A percentile compares a stretch with the other conserved stretches of the same genome.
Conservation (phyloP, 2,329 filamentous ascomycete genomes). For the Claviceps sp. region DNA sequence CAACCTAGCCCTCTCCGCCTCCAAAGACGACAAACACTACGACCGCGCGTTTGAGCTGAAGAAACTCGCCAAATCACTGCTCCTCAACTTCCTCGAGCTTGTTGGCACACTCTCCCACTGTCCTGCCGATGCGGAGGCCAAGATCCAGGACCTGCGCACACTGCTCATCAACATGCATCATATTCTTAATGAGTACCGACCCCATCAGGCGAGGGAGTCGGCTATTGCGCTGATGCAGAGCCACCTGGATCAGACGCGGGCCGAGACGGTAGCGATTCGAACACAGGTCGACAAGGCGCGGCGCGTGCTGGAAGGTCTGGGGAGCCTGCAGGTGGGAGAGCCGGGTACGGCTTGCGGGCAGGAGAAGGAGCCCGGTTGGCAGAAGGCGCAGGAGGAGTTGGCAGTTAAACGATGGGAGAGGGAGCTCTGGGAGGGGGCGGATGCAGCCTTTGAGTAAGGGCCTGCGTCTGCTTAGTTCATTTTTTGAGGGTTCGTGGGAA, state of each 20-base stretch:
- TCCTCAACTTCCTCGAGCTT: constrained; percentile 82
- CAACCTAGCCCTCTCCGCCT: constrained; percentile 24
- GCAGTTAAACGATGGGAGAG: constrained; percentile 14
- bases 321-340: constrained; percentile 28
- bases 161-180: constrained; percentile 87
- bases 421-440: constrained; percentile 29
- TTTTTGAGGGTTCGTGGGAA: no score
- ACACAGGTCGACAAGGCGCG: constrained; percentile 60
- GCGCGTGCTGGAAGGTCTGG: constrained; percentile 57
- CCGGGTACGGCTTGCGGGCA: background rate
- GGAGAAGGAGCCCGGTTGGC: background rate
- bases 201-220: constrained; percentile 82
- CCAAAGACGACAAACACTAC: constrained; percentile 40
- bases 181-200: constrained; percentile 84
- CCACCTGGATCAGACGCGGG: constrained; percentile 57
- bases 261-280: constrained; percentile 58
- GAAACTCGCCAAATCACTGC: constrained; percentile 66
- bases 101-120: constrained; percentile 34
- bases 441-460: constrained; percentile 24
- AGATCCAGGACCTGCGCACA: constrained; percentile 65
- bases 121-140: constrained; percentile 44
- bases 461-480: no score
- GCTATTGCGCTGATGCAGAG: constrained; percentile 81
- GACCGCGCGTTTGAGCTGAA: constrained; percentile 58
- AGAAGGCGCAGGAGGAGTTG: background rate